Percentiles rank a stretch among this genome's conserved stretches.
Conservation (phyloP, 1,284 basidiomycete genomes). For the Irpex sp. region DNA sequence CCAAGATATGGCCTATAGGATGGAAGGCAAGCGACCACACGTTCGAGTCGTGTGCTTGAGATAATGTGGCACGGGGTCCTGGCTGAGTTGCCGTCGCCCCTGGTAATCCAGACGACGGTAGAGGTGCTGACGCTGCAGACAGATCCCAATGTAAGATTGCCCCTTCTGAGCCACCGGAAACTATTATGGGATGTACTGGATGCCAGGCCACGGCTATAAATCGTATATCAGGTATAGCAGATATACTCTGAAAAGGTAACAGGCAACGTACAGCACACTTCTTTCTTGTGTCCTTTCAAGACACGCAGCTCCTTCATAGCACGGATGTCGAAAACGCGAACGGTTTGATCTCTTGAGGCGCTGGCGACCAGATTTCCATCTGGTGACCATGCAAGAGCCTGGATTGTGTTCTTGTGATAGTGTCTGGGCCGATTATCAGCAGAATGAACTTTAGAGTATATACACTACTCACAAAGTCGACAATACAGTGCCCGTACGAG, state of each 20-base stretch:
- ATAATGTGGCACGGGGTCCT: slow-evolving; percentile 76
- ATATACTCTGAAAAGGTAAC: not conserved
- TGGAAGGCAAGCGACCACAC: slow-evolving; percentile 96
- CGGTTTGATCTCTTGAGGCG: slow-evolving; percentile 90
- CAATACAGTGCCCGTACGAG: slow-evolving; percentile 81
- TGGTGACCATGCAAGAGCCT: slow-evolving; percentile 89
- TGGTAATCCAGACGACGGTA: slow-evolving; percentile 29
- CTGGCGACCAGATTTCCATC: slow-evolving; percentile 93
- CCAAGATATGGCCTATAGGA: slow-evolving; percentile 93
- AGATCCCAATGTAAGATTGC: slow-evolving; percentile 93
- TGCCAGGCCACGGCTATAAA: slow-evolving; percentile 87
- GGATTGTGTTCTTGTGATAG: slow-evolving; percentile 96
- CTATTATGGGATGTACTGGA: slow-evolving; percentile 88
- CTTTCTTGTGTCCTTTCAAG: slow-evolving; percentile 94
- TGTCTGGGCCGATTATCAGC: slow-evolving; percentile 51
- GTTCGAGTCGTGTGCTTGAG: slow-evolving; percentile 95
- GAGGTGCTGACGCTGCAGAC: slow-evolving; percentile 31
- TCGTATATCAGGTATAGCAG: not conserved
- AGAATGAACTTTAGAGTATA: not conserved
- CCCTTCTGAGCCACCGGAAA: slow-evolving; percentile 92
- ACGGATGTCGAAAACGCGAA: slow-evolving; percentile 97
- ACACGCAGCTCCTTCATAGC: slow-evolving; percentile 94
- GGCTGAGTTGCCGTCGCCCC: slow-evolving; percentile 57
- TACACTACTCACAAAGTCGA: slow-evolving; percentile 70
- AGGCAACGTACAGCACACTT: slow-evolving; percentile 87